A percentile compares a stretch with the other conserved stretches of the same genome.
These are phyloP conservation scores for Lecanoromycetidae sp. DNA, from an alignment of 2,329 filamentous ascomycete species.

Conservation along the genomic window DNA sequence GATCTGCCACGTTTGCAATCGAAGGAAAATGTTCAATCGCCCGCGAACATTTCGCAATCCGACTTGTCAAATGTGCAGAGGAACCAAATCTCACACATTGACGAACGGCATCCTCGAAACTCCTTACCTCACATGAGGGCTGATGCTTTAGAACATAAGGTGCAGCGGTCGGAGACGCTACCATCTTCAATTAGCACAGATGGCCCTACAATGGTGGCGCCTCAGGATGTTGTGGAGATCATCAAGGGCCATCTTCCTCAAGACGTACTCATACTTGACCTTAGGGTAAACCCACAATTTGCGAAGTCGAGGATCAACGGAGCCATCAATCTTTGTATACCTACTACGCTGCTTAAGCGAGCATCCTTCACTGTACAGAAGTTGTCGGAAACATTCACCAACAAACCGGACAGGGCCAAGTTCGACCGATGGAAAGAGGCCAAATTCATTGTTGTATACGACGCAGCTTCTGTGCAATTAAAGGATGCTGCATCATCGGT, in stretches of 20 bases:
- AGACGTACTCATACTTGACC: slow-evolving; percentile 61
- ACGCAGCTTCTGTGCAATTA: slow-evolving; percentile 60
- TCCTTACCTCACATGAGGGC: slow-evolving; percentile 41
- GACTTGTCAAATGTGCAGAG: slow-evolving; percentile 22
- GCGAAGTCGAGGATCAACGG: slow-evolving; percentile 59
- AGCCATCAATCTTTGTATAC: slow-evolving; percentile 88
- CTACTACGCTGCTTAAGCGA: slow-evolving; percentile 82
- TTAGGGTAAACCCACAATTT: slow-evolving; percentile 77
- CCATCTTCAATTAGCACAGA: slow-evolving; percentile 19
- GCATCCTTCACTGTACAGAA: slow-evolving; percentile 83
- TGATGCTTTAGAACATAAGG: slow-evolving; percentile 29
- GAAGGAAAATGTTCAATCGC: slow-evolving; percentile 21
- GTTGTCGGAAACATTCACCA: slow-evolving; percentile 73
- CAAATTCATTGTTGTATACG: slow-evolving; percentile 75
- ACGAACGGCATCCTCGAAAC: slow-evolving; percentile 43
- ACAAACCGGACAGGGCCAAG: slow-evolving; percentile 52
- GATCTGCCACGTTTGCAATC: slow-evolving; percentile 31
- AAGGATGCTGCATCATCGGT: slow-evolving; percentile 70
- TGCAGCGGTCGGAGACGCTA: slow-evolving; percentile 15
- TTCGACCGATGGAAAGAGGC: slow-evolving; percentile 68
- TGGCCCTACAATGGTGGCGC: slow-evolving; percentile 32
- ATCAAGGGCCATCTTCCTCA: slow-evolving; percentile 24
- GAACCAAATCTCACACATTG: slow-evolving; percentile 29
- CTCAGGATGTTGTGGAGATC: slow-evolving; percentile 38
- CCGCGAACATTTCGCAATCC: slow-evolving; percentile 32